These are phyloP conservation scores for Dendrobium officinale DNA, from an alignment of 106 monocot genomes.

Conservation along the genomic window DNA sequence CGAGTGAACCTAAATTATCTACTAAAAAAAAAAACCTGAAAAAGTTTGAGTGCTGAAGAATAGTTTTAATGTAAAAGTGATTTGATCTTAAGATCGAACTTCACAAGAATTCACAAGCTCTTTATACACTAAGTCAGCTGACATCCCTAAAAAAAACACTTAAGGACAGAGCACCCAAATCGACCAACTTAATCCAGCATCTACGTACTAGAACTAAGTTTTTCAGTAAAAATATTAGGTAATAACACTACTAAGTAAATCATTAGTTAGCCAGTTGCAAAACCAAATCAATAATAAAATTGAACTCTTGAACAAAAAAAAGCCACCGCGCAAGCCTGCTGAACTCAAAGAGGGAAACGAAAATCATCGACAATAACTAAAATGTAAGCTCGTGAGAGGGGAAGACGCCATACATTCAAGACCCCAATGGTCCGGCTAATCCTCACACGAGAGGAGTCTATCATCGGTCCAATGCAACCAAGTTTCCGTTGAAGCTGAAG, in stretches of 20 bases:
- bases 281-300: too few species aligned
- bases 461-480: not conserved
- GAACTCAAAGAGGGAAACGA: not conserved
- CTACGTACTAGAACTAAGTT: not conserved
- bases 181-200: not conserved
- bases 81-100: too few species aligned
- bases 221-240: too few species aligned
- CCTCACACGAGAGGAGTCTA: not conserved
- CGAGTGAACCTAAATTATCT: not conserved
- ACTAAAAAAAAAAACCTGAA: too few species aligned
- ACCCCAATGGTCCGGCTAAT: slow-evolving; percentile 11
- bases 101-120: too few species aligned
- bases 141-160: not conserved
- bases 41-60: too few species aligned
- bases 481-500: slow-evolving; percentile 20
- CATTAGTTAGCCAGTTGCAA: not conserved
- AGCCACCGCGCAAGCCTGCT: not conserved
- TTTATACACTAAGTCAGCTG: too few species aligned
- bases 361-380: not conserved
- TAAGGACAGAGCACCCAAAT: not conserved
- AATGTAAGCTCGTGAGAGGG: not conserved
- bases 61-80: too few species aligned
- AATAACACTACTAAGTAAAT: not conserved
- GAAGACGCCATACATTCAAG: slow-evolving; percentile 19
- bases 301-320: not conserved